phyloP scores from a whole-genome alignment of 2,329 filamentous ascomycete genomes.

The Cordyceps javanica region DNA sequence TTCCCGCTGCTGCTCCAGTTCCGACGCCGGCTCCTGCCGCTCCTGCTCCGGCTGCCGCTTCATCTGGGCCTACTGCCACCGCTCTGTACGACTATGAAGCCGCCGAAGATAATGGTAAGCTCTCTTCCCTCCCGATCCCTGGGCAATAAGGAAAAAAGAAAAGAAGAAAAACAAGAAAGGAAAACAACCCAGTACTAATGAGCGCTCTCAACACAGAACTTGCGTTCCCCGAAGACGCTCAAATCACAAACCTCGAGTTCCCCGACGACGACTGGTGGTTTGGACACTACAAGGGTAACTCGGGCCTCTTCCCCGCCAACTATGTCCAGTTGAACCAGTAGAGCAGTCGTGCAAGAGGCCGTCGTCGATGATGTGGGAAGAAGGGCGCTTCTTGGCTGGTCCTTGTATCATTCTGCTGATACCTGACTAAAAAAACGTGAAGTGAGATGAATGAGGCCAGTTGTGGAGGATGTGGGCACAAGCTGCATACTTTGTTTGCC shows the following conservation, averaged over 20 bases:
- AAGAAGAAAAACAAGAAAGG: too few relatives aligned
- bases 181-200: conserved; percentile 26
- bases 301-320: conserved; percentile 77
- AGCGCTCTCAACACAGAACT: conserved; percentile 41
- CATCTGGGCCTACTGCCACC: conserved; percentile 61
- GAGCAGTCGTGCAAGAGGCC: background rate
- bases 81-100: conserved; percentile 96
- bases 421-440: background rate
- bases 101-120: conserved; percentile 80
- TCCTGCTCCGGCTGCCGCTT: conserved; percentile 26
- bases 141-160: background rate
- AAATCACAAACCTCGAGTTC: conserved; percentile 79
- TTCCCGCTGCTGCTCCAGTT: conserved; percentile 29
- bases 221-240: conserved; percentile 86
- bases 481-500: background rate
- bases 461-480: background rate
- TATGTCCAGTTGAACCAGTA: conserved; percentile 54
- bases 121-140: background rate
- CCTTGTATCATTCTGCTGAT: background rate
- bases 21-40: conserved; percentile 33
- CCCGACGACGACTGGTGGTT: conserved; percentile 99
- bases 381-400: background rate
- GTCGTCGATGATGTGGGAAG: background rate
- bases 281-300: conserved; percentile 71
- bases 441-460: background rate